These are phyloP conservation scores for Botrytis deweyae DNA, from an alignment of 2,329 filamentous ascomycete species.

Conservation along the genomic window DNA sequence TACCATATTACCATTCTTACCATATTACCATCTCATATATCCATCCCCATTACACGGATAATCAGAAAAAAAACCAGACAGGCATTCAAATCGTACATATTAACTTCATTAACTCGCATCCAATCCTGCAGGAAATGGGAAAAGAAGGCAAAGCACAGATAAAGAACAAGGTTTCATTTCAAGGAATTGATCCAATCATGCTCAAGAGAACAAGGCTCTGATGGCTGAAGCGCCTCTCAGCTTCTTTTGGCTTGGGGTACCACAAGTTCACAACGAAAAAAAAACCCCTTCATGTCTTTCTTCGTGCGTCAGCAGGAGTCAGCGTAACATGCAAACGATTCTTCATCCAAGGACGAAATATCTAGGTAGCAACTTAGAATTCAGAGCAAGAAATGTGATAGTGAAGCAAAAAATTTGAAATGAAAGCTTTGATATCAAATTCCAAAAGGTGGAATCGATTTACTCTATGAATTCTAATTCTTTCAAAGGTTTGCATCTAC, in stretches of 20 bases:
- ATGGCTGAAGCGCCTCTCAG: background rate
- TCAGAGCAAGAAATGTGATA: background rate
- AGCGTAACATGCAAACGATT: slow-evolving; percentile 2
- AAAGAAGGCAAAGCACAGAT: slow-evolving; percentile 7
- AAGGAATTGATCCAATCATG: background rate
- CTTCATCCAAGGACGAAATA: background rate
- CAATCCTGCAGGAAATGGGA: slow-evolving; percentile 1
- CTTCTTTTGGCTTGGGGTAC: background rate
- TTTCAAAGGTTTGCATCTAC: background rate
- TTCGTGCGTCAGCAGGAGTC: slow-evolving; percentile 3
- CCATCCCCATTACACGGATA: background rate
- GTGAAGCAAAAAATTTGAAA: background rate
- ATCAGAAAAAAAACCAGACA: background rate
- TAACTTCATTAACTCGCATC: background rate
- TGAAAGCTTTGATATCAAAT: background rate
- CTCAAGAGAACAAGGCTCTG: background rate
- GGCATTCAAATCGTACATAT: background rate
- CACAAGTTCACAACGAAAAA: background rate
- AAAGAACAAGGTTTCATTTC: background rate
- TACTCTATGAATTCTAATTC: background rate
- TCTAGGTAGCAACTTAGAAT: background rate
- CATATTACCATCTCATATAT: no score
- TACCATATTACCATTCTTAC: no score
- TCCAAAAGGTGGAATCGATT: background rate
- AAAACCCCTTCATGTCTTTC: background rate